Evolutionary conservation across 1,139 yeast species (phyloP).

Genomic region (Hemisphaericaspora subhashii): DNA sequence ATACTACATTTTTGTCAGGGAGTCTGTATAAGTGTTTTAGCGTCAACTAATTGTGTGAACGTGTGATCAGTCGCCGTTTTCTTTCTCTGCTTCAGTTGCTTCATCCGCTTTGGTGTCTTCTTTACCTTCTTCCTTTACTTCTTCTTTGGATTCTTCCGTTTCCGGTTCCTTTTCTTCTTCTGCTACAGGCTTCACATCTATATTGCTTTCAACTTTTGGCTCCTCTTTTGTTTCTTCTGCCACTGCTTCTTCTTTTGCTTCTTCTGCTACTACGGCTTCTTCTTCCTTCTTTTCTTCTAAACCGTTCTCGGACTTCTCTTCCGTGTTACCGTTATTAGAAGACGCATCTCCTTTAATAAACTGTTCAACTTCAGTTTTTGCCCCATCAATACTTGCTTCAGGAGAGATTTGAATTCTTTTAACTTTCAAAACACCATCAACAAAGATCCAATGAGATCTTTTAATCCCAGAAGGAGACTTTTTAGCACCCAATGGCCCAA

Average conservation of each 20-base stretch:
- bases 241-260: slow-evolving; percentile 4
- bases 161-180: not conserved
- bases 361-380: slow-evolving; percentile 53
- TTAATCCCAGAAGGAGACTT: slow-evolving; percentile 75
- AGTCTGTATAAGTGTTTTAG: too few relatives aligned
- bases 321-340: slow-evolving; percentile 13
- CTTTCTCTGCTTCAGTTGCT: slow-evolving; percentile 1
- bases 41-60: too few relatives aligned
- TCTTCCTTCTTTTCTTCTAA: slow-evolving; percentile 11
- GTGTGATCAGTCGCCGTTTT: too few relatives aligned
- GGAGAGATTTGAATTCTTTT: slow-evolving; percentile 76
- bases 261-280: slow-evolving; percentile 8
- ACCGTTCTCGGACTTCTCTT: too few relatives aligned
- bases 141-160: slow-evolving; percentile 9
- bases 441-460: slow-evolving; percentile 89
- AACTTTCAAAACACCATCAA: slow-evolving; percentile 67
- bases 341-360: slow-evolving; percentile 19
- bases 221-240: slow-evolving; percentile 5
- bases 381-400: slow-evolving; percentile 66
- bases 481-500: slow-evolving; percentile 78
- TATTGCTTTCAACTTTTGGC: not conserved
- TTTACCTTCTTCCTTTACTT: slow-evolving; percentile 3
- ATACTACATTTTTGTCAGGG: too few relatives aligned
- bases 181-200: not conserved
- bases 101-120: slow-evolving; percentile 5